A percentile compares a stretch with the other conserved stretches of the same genome.
These are phyloP conservation scores for Emmonsiellopsis sp. DNA, from an alignment of 2,329 filamentous ascomycete genomes.

Conservation along the genomic window DNA sequence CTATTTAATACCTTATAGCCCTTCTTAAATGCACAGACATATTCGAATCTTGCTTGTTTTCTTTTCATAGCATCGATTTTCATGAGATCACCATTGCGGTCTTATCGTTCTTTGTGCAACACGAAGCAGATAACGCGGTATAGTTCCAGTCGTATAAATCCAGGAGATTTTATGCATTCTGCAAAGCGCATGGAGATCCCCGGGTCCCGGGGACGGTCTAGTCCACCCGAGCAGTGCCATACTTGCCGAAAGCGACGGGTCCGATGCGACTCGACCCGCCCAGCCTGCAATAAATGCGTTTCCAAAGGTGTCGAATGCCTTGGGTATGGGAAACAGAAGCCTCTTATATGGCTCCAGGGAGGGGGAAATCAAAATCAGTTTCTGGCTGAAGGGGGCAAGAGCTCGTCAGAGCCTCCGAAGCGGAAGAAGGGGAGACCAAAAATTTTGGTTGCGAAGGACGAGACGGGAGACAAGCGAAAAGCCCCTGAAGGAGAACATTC, in stretches of 20 bases:
- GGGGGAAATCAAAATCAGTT: conserved; percentile 9
- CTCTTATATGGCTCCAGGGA: conserved; percentile 38
- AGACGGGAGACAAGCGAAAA: background rate
- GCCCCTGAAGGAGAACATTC: background rate
- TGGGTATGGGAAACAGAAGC: conserved; percentile 30
- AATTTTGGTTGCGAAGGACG: conserved; percentile 7
- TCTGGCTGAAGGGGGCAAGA: conserved; percentile 1
- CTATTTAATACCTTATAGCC: background rate
- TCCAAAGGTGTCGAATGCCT: conserved; percentile 10
- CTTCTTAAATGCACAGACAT: no score
- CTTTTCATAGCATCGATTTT: no score
- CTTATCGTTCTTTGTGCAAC: no score
- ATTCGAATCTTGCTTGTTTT: background rate
- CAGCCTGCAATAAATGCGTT: conserved; percentile 11
- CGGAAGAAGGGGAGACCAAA: conserved; percentile 11
- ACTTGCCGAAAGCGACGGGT: conserved; percentile 13
- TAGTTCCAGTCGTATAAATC: background rate
- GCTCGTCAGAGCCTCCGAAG: background rate
- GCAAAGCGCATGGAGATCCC: background rate
- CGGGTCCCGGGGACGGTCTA: conserved; percentile 39
- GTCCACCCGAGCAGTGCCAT: conserved; percentile 8
- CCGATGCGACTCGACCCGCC: conserved; percentile 11
- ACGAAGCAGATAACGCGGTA: no score
- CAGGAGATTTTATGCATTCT: background rate
- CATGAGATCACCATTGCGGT: no score